These are phyloP conservation scores for Fraxinus excelsior DNA, from an alignment of 257 asterid genomes.

Conservation along the genomic window DNA sequence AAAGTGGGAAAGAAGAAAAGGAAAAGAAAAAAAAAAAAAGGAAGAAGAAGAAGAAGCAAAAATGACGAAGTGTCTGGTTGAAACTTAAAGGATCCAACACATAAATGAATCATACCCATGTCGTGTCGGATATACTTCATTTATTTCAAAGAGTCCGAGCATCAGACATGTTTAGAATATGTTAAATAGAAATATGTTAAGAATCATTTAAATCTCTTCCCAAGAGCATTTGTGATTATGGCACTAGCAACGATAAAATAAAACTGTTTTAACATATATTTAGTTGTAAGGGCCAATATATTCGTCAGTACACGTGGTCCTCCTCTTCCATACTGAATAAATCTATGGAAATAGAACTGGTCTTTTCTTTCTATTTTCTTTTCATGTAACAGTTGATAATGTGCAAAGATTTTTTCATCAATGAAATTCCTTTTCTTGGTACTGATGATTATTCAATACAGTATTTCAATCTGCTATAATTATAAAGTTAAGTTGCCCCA, in stretches of 20 bases:
- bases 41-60: too few relatives aligned
- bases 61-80: too few relatives aligned
- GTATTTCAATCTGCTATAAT: not conserved
- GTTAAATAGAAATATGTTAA: not conserved
- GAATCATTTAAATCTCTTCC: not conserved
- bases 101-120: too few relatives aligned
- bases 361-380: not conserved
- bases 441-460: not conserved
- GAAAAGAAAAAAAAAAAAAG: too few relatives aligned
- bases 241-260: not conserved
- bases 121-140: too few relatives aligned
- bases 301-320: not conserved
- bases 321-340: not conserved
- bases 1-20: too few relatives aligned
- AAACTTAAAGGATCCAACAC: too few relatives aligned
- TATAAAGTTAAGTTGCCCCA: not conserved
- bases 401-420: not conserved
- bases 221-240: not conserved
- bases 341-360: not conserved
- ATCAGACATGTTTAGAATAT: too few relatives aligned
- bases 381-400: not conserved
- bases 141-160: too few relatives aligned
- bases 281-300: not conserved
- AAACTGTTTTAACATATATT: not conserved
- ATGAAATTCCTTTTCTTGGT: not conserved